Conservation (phyloP, 2,329 filamentous ascomycete genomes). For the Cadophora malorum region DNA sequence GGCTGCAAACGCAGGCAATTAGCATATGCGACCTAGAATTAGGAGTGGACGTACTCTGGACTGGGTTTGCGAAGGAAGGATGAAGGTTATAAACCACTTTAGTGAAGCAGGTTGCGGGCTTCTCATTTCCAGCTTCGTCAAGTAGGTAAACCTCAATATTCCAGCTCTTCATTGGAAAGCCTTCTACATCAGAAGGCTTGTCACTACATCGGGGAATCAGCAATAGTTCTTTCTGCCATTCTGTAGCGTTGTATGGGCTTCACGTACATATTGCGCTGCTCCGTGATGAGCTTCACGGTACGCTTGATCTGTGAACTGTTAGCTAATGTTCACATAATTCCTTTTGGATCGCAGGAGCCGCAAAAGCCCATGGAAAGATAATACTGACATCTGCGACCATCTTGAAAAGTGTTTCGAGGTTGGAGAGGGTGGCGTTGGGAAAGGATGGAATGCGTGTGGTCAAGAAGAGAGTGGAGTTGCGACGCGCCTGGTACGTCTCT, state of each 20-base stretch:
- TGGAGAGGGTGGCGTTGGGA: slow-evolving; percentile 20
- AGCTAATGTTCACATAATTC: slow-evolving; percentile 21
- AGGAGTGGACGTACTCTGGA: slow-evolving; percentile 71
- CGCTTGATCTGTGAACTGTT: slow-evolving; percentile 69
- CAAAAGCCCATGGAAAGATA: neutral
- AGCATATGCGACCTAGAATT: neutral
- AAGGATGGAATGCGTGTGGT: neutral
- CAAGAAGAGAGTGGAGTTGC: slow-evolving; percentile 7
- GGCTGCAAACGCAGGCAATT: slow-evolving; percentile 53
- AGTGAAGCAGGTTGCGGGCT: slow-evolving; percentile 84
- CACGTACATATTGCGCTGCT: slow-evolving; percentile 73
- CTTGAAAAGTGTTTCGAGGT: slow-evolving; percentile 30
- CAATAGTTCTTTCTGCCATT: neutral
- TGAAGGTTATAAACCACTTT: slow-evolving; percentile 94
- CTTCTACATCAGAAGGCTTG: slow-evolving; percentile 81
- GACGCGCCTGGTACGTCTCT: neutral
- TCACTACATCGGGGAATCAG: slow-evolving; percentile 57
- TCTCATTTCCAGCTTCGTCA: slow-evolving; percentile 84
- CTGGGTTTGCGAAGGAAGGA: slow-evolving; percentile 87
- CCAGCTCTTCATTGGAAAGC: slow-evolving; percentile 94
- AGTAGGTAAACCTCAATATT: slow-evolving; percentile 84
- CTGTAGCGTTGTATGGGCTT: neutral
- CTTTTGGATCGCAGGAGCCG: neutral
- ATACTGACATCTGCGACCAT: slow-evolving; percentile 45
- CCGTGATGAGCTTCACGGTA: slow-evolving; percentile 89